Base-by-base conservation (phyloP, 495 filamentous ascomycete genomes). In the Chlorociboria aeruginascens region DNA sequence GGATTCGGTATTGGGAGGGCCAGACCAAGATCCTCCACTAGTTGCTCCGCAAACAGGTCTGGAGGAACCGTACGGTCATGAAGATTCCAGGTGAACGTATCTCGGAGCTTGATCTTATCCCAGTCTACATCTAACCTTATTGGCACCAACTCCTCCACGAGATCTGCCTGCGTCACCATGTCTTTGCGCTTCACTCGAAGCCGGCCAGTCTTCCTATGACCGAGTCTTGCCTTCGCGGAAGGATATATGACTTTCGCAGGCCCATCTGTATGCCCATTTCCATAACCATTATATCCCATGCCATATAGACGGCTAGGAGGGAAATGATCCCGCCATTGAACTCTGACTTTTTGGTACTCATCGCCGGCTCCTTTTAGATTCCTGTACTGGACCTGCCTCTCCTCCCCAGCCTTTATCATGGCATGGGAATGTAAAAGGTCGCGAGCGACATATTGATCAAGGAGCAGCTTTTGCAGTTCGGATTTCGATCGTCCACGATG, bases 81-180 rank as follows among this genome's bases (percentile, higher is more conserved):
- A 43, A 98, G 77, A 63, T 97, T 98, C 86, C 89, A 98, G 14
- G 92, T 98, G 57, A 98, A 96, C 8, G 92, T 98, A 65, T 98
- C 92, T 58, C 92, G 81, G 50, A 98, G 77, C 66, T 94, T 90
- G 55, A 96, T 78, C 66, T 93, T 93, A 49, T 96, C 89, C 75
- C 82, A 88, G 55, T 98, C 93, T 39, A 97, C 86, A 52, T 98
- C 92, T 38, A 98, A 68, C 34, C 92, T 75, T 33, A 98, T 76
- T 1, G 92, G 92, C 0, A 96, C 86, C 49, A 98, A 69, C 55
- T 95, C 85, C 60, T 98, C 92, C 13, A 84, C 70, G 58, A 89
- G 85, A 50, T 96, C 90, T 40, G 81, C 86, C 64, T 97, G 92
- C 32, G 78, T 74, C 55, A 78, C 78, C 62, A 86, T 66, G 48